Evolutionary conservation across 2,329 filamentous ascomycete genomes (phyloP).

Genomic region (Monosporascus sp.): DNA sequence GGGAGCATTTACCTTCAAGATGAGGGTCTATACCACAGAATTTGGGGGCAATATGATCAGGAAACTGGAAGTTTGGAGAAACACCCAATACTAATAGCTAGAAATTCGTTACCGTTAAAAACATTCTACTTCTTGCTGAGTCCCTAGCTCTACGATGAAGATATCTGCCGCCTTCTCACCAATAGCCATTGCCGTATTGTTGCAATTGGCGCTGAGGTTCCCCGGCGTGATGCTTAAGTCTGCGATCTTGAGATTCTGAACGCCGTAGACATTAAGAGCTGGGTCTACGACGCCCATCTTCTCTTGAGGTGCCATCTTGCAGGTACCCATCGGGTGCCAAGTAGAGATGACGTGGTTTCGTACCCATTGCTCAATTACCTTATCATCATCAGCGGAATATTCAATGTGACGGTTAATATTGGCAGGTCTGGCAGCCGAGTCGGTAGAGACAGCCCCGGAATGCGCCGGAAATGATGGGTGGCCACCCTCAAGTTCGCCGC

Average conservation of each 20-base stretch:
- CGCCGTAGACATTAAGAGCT: slow-evolving; percentile 37
- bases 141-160: slow-evolving; percentile 6
- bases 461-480: slow-evolving; percentile 38
- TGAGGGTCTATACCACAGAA: no score
- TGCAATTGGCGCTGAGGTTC: slow-evolving; percentile 40
- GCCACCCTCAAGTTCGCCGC: slow-evolving; percentile 35
- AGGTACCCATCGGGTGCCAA: slow-evolving; percentile 41
- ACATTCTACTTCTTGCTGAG: background rate
- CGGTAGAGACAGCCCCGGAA: slow-evolving; percentile 32
- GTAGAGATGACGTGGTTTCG: slow-evolving; percentile 32
- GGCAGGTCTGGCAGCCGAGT: slow-evolving; percentile 12
- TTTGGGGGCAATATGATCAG: no score
- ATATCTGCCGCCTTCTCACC: slow-evolving; percentile 29
- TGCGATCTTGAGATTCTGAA: slow-evolving; percentile 18
- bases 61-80: no score
- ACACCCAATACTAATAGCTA: no score
- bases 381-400: slow-evolving; percentile 43
- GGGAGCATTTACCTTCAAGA: no score
- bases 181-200: slow-evolving; percentile 37
- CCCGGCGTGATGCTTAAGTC: slow-evolving; percentile 30
- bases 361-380: slow-evolving; percentile 38
- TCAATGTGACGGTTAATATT: slow-evolving; percentile 31
- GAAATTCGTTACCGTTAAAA: no score
- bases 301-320: slow-evolving; percentile 37
- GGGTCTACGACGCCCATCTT: slow-evolving; percentile 37